These are phyloP conservation scores for Bretschneidera sinensis DNA, from an alignment of 345 rosid genomes.

Conservation along the genomic window DNA sequence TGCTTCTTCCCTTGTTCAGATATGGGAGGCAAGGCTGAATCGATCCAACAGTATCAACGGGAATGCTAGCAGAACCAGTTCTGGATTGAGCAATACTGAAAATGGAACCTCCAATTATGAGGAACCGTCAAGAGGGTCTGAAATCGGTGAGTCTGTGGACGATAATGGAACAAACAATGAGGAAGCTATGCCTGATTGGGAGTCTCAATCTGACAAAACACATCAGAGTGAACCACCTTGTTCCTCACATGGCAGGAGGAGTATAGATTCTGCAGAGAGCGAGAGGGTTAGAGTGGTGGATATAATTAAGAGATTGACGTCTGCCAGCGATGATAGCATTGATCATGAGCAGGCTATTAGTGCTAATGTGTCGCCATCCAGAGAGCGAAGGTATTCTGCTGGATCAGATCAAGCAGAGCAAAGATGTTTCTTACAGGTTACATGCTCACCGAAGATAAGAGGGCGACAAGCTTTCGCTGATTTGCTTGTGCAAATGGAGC, in stretches of 20 bases:
- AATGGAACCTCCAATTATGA: conserved; percentile 7
- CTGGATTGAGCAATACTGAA: conserved; percentile 22
- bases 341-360: conserved; percentile 15
- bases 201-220: conserved; percentile 14
- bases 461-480: conserved; percentile 81
- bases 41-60: conserved; percentile 30
- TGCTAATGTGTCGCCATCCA: conserved; percentile 15
- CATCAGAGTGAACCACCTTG: conserved; percentile 19
- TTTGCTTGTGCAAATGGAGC: conserved; percentile 53
- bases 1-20: conserved; percentile 87
- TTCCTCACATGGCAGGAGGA: neutral
- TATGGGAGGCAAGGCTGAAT: conserved; percentile 82
- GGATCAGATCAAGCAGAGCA: conserved; percentile 23
- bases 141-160: conserved; percentile 10
- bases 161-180: conserved; percentile 11
- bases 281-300: conserved; percentile 63
- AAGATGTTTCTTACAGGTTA: conserved; percentile 24
- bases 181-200: conserved; percentile 30
- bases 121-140: conserved; percentile 15
- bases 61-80: conserved; percentile 15
- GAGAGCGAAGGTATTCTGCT: conserved; percentile 21
- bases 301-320: conserved; percentile 49
- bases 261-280: conserved; percentile 31
- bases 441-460: conserved; percentile 52
- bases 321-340: conserved; percentile 18